Base-by-base conservation (phyloP, 1,139 yeast genomes). In the Zygoascus meyerae region DNA sequence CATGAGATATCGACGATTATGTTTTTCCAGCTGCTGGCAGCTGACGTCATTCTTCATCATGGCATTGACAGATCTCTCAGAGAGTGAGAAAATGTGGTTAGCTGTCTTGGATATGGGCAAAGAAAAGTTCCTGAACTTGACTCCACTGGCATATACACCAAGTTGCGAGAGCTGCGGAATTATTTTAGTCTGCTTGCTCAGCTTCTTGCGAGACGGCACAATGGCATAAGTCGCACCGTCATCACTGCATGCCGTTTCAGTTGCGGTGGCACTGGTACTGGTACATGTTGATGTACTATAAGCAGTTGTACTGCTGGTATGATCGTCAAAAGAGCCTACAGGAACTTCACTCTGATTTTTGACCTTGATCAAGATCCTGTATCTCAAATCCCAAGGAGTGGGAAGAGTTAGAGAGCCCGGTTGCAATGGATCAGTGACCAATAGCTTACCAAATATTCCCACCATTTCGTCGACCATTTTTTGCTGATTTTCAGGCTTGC, bases 11-110 rank as follows among this genome's bases (percentile, higher is more conserved):
- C 73, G 72, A 50, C 83, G 69, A 61, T 92, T 92, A 64, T 92
- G 98, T 59, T 86, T 85, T 53, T 77, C 74, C 10, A 90, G 62
- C 4, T 63, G 69, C 2, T 68, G 65, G 4, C 65, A 60, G 52
- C 81, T 81, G 2, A 67, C 72, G 1, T 72, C 67, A 55, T 86
- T 92, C 53, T 79, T 81, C 30, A 79, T 60, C 79, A 89, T 76
- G 7, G 77, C 69, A 50, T 75, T 76, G 44, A 86, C 66, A 1
- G 80, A 68, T 51, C 84, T 79, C 60, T 92, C 98, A 50, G 83
- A 82, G 49, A 94, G 73, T 1, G 97, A 89, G 60, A 90, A 92
- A 50, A 90, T 80, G 64, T 90, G 97, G 55, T 84, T 84, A 49
- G 67, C 70, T 0, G 86, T 76, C 59, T 89, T 87, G 0, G 96